Conservation (phyloP, 1,284 basidiomycete species). For the Singerocomus rubriflavus region DNA sequence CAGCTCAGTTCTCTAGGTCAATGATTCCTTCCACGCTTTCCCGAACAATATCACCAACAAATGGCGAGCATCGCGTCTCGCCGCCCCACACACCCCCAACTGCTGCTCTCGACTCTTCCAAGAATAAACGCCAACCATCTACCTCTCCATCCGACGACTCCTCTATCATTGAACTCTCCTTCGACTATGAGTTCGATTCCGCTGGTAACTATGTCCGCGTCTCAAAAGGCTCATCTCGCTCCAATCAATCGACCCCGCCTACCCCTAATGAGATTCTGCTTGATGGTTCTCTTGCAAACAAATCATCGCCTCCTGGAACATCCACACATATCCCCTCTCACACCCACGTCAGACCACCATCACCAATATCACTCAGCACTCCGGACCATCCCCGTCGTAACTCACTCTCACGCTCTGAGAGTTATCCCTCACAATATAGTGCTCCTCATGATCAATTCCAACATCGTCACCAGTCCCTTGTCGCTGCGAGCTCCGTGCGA, state of each 20-base stretch:
- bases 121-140: conserved; percentile 34
- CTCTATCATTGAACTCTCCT: conserved; percentile 65
- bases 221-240: conserved; percentile 40
- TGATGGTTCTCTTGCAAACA: conserved; percentile 21
- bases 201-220: conserved; percentile 58
- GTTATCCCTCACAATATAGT: conserved; percentile 35
- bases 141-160: conserved; percentile 55
- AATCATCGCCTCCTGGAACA: conserved; percentile 23
- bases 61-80: conserved; percentile 32
- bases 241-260: conserved; percentile 38
- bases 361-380: conserved; percentile 36
- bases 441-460: conserved; percentile 21
- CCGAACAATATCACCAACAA: conserved; percentile 30
- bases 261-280: conserved; percentile 34
- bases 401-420: conserved; percentile 66
- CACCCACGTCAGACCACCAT: conserved; percentile 29
- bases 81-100: conserved; percentile 32
- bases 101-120: conserved; percentile 27
- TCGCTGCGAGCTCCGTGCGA: conserved; percentile 31
- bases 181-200: conserved; percentile 61
- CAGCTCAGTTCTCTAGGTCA: conserved; percentile 7
- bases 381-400: conserved; percentile 39
- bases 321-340: conserved; percentile 23
- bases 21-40: conserved; percentile 26
- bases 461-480: conserved; percentile 24